Percentiles rank a stretch among this genome's conserved stretches.
These are phyloP conservation scores for Martensiomyces pterosporus DNA, from an alignment of 192 early-diverging fungal genomes.

Conservation along the genomic window DNA sequence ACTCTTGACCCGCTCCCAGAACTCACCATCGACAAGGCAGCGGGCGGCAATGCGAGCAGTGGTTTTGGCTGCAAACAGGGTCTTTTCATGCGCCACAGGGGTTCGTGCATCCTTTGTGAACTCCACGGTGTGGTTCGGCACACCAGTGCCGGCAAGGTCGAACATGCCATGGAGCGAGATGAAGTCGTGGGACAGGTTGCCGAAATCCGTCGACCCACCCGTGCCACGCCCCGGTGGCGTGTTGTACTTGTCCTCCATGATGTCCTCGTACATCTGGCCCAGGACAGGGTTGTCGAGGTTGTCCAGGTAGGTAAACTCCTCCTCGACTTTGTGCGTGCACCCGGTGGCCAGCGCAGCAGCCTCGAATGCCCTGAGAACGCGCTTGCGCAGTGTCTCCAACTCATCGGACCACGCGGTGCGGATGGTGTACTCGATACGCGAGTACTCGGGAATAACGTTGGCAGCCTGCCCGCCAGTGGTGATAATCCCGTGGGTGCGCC, in stretches of 20 bases:
- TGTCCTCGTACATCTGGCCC: constrained; percentile 40
- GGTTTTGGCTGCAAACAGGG: constrained; percentile 53
- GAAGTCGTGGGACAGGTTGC: constrained; percentile 63
- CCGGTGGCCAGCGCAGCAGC: constrained; percentile 68
- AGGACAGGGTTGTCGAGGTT: constrained; percentile 54
- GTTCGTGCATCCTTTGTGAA: constrained; percentile 61
- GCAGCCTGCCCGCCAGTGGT: constrained; percentile 64
- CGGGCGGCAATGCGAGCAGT: constrained; percentile 47
- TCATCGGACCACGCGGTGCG: constrained; percentile 54
- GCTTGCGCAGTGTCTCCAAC: constrained; percentile 46
- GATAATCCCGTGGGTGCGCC: constrained; percentile 73
- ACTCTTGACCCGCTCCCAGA: constrained; percentile 42
- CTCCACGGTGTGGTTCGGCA: constrained; percentile 59
- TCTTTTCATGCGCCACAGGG: constrained; percentile 53
- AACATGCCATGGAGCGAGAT: constrained; percentile 55
- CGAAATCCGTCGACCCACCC: constrained; percentile 69
- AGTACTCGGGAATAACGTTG: constrained; percentile 64
- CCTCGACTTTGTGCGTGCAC: constrained; percentile 54
- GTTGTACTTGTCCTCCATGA: constrained; percentile 34
- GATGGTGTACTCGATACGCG: constrained; percentile 54
- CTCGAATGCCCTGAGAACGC: constrained; percentile 55
- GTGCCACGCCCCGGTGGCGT: constrained; percentile 15
- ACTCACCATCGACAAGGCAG: constrained; percentile 44
- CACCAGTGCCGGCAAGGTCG: constrained; percentile 50
- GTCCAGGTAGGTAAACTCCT: constrained; percentile 55